Base-by-base conservation (phyloP, 352 stramenopile species). In the Phytopythium ostracodes region DNA sequence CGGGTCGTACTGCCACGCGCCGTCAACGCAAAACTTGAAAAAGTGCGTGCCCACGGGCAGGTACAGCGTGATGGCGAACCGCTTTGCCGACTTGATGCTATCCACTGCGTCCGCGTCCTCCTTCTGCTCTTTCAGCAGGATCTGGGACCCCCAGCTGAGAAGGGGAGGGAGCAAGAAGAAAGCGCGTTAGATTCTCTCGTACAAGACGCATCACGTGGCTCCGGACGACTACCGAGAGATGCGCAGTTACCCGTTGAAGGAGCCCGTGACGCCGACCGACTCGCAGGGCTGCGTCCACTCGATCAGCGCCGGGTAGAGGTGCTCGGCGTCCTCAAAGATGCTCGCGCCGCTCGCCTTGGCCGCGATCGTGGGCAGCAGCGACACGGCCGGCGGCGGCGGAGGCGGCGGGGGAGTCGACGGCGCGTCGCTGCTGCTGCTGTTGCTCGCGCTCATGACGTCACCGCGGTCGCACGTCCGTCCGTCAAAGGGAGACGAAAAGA, bases 1-100 rank as follows among this genome's bases (percentile, higher is more conserved):
- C 0, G 85, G 84, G 64, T 94, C 83, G 68, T 94, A 94, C 49
- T 92, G 84, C 84, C 85, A 94, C 12, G 81, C 77, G 22, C 81
- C 77, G 60, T 94, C 82, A 40, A 91, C 76, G 55, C 79, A 89
- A 56, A 81, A 94, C 62, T 90, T 91, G 70, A 91, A 94, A 51
- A 83, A 78, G 60, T 94, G 80, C 35, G 77, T 81, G 40, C 85
- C 85, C 40, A 77, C 64, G 17, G 85, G 79, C 36, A 94, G 69
- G 60, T 75, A 88, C 4, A 94, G 71, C 65, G 75, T 84, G 44
- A 76, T 67, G 11, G 64, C 59, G 51, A 76, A 84, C 31, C 63
- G 49, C 7, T 36, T 15, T 7, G 42, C 20, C 42, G 42, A 20
- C 18, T 15, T 25, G 31, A 56, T 52, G 22, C 44, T 51, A 2